phyloP scores from a whole-genome alignment of 495 filamentous ascomycete species.

The Penicillium psychrofluorescens region DNA sequence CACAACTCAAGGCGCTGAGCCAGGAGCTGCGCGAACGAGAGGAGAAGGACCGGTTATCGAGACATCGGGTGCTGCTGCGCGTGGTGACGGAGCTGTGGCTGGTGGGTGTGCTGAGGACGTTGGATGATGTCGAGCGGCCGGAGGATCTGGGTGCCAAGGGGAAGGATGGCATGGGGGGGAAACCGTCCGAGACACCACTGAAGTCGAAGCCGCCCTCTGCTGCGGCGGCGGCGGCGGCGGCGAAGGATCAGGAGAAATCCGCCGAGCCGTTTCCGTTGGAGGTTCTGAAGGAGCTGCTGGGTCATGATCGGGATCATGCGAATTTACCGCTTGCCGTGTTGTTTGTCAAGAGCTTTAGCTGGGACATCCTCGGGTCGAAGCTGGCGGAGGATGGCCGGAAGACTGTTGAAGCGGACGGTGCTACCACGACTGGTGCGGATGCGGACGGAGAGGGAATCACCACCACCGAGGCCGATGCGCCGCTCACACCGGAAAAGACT shows the following conservation, averaged over 20 bases:
- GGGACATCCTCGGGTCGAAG: constrained; percentile 86
- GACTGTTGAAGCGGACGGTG: constrained; percentile 78
- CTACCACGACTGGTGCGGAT: constrained; percentile 41
- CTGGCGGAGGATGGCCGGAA: constrained; percentile 66
- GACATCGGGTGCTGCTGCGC: constrained; percentile 79
- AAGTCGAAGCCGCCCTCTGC: constrained; percentile 23
- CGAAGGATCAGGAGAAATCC: constrained; percentile 35
- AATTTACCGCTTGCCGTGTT: constrained; percentile 87
- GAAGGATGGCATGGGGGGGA: constrained; percentile 51
- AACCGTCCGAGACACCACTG: constrained; percentile 49
- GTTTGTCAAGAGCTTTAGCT: constrained; percentile 93
- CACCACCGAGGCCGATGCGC: constrained; percentile 46
- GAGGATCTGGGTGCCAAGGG: constrained; percentile 70
- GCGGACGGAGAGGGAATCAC: constrained; percentile 33
- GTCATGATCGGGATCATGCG: constrained; percentile 84
- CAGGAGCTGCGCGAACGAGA: constrained; percentile 86
- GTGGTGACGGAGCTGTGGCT: constrained; percentile 97
- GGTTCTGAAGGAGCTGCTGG: constrained; percentile 90
- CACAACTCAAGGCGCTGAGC: constrained; percentile 67
- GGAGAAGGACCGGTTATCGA: constrained; percentile 83
- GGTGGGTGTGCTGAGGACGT: constrained; percentile 73
- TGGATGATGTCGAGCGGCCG: constrained; percentile 81
- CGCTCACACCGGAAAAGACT: constrained; percentile 66
- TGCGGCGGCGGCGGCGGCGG: constrained; percentile 8
- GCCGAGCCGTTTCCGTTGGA: constrained; percentile 89